A percentile compares a stretch with the other conserved stretches of the same genome.
phyloP scores from a whole-genome alignment of 495 filamentous ascomycete genomes.

The Hyphodiscus hymeniophilus region DNA sequence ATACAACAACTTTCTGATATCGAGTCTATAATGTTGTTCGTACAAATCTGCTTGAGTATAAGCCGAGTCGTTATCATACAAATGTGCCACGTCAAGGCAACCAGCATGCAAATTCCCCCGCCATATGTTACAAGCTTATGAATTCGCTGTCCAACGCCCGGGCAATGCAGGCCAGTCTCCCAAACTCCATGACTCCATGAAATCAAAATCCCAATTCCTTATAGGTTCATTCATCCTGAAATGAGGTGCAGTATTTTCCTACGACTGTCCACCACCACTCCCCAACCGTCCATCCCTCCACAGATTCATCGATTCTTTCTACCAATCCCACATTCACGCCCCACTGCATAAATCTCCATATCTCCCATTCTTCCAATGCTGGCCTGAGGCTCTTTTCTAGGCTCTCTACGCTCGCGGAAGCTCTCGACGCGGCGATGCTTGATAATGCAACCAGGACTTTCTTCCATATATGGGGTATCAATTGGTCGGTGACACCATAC shows the following conservation, averaged over 20 bases:
- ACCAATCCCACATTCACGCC: conserved; percentile 39
- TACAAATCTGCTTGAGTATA: no score
- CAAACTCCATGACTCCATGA: no score
- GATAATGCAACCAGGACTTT: conserved; percentile 50
- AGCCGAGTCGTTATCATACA: no score
- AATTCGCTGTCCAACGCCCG: no score
- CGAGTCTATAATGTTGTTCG: no score
- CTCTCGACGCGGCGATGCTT: conserved; percentile 49
- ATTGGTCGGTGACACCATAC: conserved; percentile 64
- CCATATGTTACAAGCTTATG: no score
- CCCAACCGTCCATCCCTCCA: conserved; percentile 38
- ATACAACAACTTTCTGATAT: no score
- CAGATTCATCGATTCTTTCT: conserved; percentile 25
- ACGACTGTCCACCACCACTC: conserved; percentile 66
- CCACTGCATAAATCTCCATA: conserved; percentile 60
- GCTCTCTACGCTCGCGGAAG: conserved; percentile 43
- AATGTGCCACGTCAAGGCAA: no score
- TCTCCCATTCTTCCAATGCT: conserved; percentile 59
- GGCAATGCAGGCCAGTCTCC: no score
- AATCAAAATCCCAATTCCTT: no score
- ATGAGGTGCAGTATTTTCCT: conserved; percentile 9
- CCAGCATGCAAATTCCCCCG: no score
- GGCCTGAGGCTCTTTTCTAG: conserved; percentile 50
- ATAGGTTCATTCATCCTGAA: no score
- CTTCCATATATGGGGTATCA: conserved; percentile 58